phyloP scores from a whole-genome alignment of 805 yeast species.

The Brettanomyces custersianus region DNA sequence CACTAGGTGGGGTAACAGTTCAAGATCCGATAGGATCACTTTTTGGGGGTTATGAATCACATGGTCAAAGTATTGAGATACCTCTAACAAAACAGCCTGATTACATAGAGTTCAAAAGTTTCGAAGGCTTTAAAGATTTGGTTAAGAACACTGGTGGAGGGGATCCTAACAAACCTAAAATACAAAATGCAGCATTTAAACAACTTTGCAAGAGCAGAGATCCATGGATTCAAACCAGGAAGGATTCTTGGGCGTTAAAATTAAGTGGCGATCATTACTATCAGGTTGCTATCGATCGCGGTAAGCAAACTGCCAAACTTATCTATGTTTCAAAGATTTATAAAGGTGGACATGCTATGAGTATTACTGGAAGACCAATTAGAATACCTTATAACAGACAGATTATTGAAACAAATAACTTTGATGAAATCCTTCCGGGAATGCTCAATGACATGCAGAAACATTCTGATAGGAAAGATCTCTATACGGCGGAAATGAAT shows the following conservation, averaged over 20 bases:
- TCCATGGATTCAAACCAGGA: slow-evolving; percentile 13
- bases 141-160: slow-evolving; percentile 6
- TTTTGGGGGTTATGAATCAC: slow-evolving; percentile 1
- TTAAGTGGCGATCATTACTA: slow-evolving; percentile 11
- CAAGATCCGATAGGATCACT: slow-evolving; percentile 4
- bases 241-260: slow-evolving; percentile 16
- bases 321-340: slow-evolving; percentile 9
- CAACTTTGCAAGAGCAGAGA: slow-evolving; percentile 8
- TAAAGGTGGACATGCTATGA: neutral
- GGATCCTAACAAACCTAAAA: slow-evolving; percentile 7
- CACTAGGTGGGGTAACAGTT: slow-evolving; percentile 14
- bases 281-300: slow-evolving; percentile 10
- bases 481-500: slow-evolving; percentile 4
- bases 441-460: slow-evolving; percentile 1
- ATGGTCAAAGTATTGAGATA: neutral
- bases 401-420: slow-evolving; percentile 1
- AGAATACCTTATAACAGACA: neutral
- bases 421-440: neutral
- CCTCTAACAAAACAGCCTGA: slow-evolving; percentile 10
- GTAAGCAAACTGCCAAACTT: slow-evolving; percentile 5
- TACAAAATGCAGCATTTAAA: slow-evolving; percentile 5
- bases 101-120: slow-evolving; percentile 21
- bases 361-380: neutral
- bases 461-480: slow-evolving; percentile 1
- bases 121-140: slow-evolving; percentile 21